Base-by-base conservation (phyloP, 1,139 yeast genomes). In the Candida tropicalis region DNA sequence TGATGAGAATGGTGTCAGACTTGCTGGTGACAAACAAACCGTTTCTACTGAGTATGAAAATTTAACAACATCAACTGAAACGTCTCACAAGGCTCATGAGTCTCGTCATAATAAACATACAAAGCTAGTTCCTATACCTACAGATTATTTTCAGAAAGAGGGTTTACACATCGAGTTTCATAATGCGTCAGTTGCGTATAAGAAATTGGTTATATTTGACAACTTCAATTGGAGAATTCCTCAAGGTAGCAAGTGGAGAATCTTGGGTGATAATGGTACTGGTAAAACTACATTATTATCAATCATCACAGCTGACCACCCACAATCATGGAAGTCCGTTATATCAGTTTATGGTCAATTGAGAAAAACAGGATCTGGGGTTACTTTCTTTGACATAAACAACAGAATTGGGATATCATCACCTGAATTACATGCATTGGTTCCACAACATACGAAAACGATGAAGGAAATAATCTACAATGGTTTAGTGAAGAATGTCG, bases 261-360 rank as follows among this genome's bases (percentile, higher is more conserved):
- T 93, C 31, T 70, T 85, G 43, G 99, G 99, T 5, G 81, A 83
- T 49, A 93, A 93, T 54, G 99, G 99, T 1, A 76, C 95, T 0
- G 99, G 99, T 1, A 93, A 93, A 59, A 87, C 97, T 3, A 93
- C 99, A 0, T 65, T 93, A 15, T 65, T 93, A 13, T 82, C 97
- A 1, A 63, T 93, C 34, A 73, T 93, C 28, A 89, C 97, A 0
- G 93, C 96, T 2, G 99, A 93, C 56, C 99, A 93, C 59, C 99
- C 99, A 0, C 97, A 93, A 62, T 84, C 97, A 1, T 93, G 98
- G 98, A 83, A 81, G 53, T 76, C 82, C 3, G 81, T 78, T 22
- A 74, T 93, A 34, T 63, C 73, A 15, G 75, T 90, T 44, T 70
- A 85, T 55, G 95, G 93, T 0, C 64, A 64, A 22, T 76, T 81